Conservation (phyloP, 805 yeast species). For the Kuraishia floccosa region DNA sequence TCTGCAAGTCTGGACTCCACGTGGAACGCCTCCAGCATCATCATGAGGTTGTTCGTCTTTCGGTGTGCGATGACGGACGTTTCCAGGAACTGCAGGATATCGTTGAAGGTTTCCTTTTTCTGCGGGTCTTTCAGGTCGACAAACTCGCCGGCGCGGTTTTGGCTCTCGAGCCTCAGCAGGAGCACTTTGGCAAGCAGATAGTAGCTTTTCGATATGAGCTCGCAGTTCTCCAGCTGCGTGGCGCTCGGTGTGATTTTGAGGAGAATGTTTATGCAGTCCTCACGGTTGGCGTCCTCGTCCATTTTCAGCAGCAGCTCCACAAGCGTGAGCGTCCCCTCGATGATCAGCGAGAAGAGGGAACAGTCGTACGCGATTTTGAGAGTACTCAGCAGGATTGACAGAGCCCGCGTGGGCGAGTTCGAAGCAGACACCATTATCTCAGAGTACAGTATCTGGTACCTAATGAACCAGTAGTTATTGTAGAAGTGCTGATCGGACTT, state of each 20-base stretch:
- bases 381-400: conserved; percentile 37
- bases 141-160: conserved; percentile 1
- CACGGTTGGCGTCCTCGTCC: conserved; percentile 16
- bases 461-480: conserved; percentile 32
- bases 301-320: conserved; percentile 29
- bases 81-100: conserved; percentile 25
- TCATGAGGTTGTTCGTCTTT: conserved; percentile 21
- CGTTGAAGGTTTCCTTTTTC: conserved; percentile 11
- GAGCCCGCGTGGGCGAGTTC: conserved; percentile 30
- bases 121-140: background rate
- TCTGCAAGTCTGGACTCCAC: conserved; percentile 26
- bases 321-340: conserved; percentile 36
- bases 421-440: conserved; percentile 28
- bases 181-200: conserved; percentile 17
- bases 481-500: conserved; percentile 11
- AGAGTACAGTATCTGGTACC: conserved; percentile 35
- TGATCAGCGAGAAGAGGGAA: conserved; percentile 28
- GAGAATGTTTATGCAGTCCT: conserved; percentile 32
- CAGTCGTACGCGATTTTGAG: conserved; percentile 33
- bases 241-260: conserved; percentile 31
- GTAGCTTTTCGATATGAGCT: conserved; percentile 25
- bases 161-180: conserved; percentile 9
- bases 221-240: conserved; percentile 25
- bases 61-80: conserved; percentile 33
- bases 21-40: conserved; percentile 26